These are phyloP conservation scores for Russula ochroleuca DNA, from an alignment of 768 basidiomycete species.

Conservation along the genomic window DNA sequence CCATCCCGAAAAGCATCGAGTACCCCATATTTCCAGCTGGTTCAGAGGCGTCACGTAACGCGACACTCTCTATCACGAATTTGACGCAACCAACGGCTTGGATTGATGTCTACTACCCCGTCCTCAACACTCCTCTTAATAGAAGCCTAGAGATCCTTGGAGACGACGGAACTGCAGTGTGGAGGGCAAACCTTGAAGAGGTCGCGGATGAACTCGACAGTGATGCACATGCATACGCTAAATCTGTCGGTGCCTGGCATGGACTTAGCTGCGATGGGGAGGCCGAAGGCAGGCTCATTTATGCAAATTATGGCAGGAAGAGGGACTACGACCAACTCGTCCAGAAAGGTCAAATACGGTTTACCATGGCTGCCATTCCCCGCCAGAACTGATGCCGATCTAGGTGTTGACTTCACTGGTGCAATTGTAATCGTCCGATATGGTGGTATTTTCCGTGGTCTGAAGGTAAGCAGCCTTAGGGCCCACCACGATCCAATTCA, in stretches of 20 bases:
- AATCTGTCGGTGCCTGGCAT: constrained; percentile 79
- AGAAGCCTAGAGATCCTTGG: constrained; percentile 63
- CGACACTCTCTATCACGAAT: constrained; percentile 51
- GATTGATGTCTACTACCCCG: constrained; percentile 86
- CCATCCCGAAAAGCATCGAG: constrained; percentile 40
- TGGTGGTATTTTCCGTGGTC: constrained; percentile 71
- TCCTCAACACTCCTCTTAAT: constrained; percentile 74
- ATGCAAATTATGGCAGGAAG: constrained; percentile 76
- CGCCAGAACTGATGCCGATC: constrained; percentile 1
- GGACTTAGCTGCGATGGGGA: constrained; percentile 76
- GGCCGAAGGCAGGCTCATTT: constrained; percentile 64
- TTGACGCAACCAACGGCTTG: constrained; percentile 58
- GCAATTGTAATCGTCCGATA: constrained; percentile 79
- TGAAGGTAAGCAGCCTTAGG: constrained; percentile 54
- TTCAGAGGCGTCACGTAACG: constrained; percentile 56
- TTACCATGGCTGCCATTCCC: neutral
- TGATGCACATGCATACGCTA: constrained; percentile 61
- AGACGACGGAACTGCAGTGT: constrained; percentile 48
- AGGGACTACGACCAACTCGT: constrained; percentile 68
- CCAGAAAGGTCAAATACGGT: constrained; percentile 39
- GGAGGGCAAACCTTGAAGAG: constrained; percentile 73
- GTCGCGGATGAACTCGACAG: constrained; percentile 69
- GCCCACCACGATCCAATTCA: constrained; percentile 4
- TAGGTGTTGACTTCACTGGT: constrained; percentile 69
- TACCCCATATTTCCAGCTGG: constrained; percentile 69